Conservation (phyloP, 2,329 filamentous ascomycete genomes). For the Lachnellula subtilissima region DNA sequence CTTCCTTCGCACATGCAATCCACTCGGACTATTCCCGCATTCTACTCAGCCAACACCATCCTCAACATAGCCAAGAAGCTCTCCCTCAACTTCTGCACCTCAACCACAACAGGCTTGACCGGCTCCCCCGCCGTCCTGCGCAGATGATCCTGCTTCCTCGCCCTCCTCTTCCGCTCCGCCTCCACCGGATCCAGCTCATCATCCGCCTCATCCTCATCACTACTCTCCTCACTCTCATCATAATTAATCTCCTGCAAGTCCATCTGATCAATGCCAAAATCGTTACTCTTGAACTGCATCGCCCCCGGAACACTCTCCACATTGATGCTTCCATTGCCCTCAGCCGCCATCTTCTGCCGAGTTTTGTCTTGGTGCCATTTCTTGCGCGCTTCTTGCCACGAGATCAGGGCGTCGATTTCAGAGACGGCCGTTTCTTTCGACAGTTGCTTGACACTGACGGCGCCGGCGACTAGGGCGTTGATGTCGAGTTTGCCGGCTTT, state of each 20-base stretch:
- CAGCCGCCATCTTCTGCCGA: conserved; percentile 95
- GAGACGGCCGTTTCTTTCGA: conserved; percentile 66
- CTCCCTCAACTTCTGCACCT: conserved; percentile 74
- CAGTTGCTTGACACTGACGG: conserved; percentile 60
- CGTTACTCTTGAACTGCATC: conserved; percentile 65
- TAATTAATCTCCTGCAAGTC: conserved; percentile 84
- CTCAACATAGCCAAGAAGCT: conserved; percentile 79
- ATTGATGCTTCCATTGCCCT: conserved; percentile 49
- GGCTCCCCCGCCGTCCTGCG: conserved; percentile 79
- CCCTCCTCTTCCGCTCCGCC: conserved; percentile 73
- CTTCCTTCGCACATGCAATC: too few species aligned
- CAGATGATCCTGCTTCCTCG: conserved; percentile 74
- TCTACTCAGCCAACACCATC: conserved; percentile 69
- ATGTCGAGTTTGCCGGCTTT: conserved; percentile 84
- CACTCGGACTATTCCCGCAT: too few species aligned
- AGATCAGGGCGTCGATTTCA: conserved; percentile 82
- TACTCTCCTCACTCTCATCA: conserved; percentile 61
- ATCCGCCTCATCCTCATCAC: conserved; percentile 61
- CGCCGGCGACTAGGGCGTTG: conserved; percentile 86
- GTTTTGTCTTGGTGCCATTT: conserved; percentile 99
- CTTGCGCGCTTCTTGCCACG: conserved; percentile 93
- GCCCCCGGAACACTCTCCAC: conserved; percentile 49
- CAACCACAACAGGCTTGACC: conserved; percentile 69
- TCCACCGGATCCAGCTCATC: conserved; percentile 84
- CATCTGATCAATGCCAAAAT: conserved; percentile 85